Base-by-base conservation (phyloP, 305 asterid species). In the Fraxinus baroniana region DNA sequence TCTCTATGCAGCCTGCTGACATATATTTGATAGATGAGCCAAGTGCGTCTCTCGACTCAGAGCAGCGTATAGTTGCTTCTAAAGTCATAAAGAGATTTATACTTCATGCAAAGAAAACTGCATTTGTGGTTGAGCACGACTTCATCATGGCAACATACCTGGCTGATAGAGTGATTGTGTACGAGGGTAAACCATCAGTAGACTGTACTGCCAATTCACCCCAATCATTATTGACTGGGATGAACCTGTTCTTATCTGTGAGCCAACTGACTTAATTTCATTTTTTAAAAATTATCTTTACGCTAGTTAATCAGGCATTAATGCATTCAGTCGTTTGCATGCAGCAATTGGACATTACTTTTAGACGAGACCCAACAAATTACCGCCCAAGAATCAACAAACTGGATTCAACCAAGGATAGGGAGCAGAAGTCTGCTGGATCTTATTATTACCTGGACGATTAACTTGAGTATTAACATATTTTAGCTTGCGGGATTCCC, bases 71-170 rank as follows among this genome's bases (percentile, higher is more conserved):
- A 78, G 95, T 95, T 77, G 99, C 97, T 85, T 91, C 98, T 35
- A 92, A 95, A 88, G 97, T 95, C 82, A 95, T 95, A 76, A 95
- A 95, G 93, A 91, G 99, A 81, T 95, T 95, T 41, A 94, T 95
- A 85, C 95, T 95, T 77, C 99, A 94, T n/a, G 98, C 99, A 3
- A 95, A 95, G 80, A 95, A 95, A 86, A 93, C 98, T 1, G 98
- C 98, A 17, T 93, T 95, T 86, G 90, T 95, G 37, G 99, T 95
- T 1, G 99, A 94, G 94, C 99, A 95, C 20, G 98, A 95, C 86
- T 95, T 95, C 87, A 95, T 95, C 79, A 94, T 95, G 99, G 98
- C 99, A 80, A 94, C 99, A 36, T 95, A 95, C 90, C 97, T 95
- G 81, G 99, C 99, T 17, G 99, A 95, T 83, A 90, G 97, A 87